Percentiles rank a stretch among this genome's conserved stretches.
phyloP scores from a whole-genome alignment of 2,329 filamentous ascomycete genomes.

The Aspergillus novofumigatus region DNA sequence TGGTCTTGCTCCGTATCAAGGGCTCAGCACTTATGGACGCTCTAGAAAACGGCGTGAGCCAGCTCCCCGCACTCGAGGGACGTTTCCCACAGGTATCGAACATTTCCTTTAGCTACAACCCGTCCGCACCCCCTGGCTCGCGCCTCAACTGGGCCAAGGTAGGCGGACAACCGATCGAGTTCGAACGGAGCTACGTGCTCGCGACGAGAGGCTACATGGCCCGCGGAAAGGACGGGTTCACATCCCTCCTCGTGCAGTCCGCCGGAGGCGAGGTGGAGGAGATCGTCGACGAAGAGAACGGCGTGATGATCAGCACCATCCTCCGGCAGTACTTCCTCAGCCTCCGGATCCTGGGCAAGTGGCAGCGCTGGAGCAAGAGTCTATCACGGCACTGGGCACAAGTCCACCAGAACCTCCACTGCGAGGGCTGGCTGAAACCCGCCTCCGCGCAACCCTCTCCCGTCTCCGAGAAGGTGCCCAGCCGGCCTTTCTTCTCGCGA shows the following conservation, averaged over 20 bases:
- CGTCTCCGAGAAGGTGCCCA: slow-evolving; percentile 21
- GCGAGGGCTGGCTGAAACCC: slow-evolving; percentile 47
- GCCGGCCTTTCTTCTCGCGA: slow-evolving; percentile 8
- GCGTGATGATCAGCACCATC: slow-evolving; percentile 79
- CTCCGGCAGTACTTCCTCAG: slow-evolving; percentile 89
- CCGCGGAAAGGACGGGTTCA: slow-evolving; percentile 80
- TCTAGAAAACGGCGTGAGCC: slow-evolving; percentile 75
- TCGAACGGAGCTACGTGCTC: slow-evolving; percentile 63
- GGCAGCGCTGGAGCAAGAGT: slow-evolving; percentile 65
- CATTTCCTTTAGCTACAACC: slow-evolving; percentile 71
- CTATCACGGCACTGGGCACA: slow-evolving; percentile 62
- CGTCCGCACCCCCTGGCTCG: slow-evolving; percentile 54
- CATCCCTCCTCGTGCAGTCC: slow-evolving; percentile 66
- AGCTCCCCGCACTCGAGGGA: slow-evolving; percentile 78
- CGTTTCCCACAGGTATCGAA: slow-evolving; percentile 85
- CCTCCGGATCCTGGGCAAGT: slow-evolving; percentile 73
- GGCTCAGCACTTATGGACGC: slow-evolving; percentile 74
- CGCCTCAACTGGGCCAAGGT: slow-evolving; percentile 63
- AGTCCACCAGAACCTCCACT: slow-evolving; percentile 60
- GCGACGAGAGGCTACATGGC: slow-evolving; percentile 87
- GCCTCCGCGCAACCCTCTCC: slow-evolving; percentile 32
- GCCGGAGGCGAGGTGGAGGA: slow-evolving; percentile 75
- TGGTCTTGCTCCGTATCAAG: slow-evolving; percentile 68
- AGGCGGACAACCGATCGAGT: slow-evolving; percentile 57
- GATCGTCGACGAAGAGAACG: slow-evolving; percentile 79